Evolutionary conservation across 2,329 filamentous ascomycete species (phyloP), one percentile per base, ranked within the genome.

Genomic region (Falciphora oryzae): DNA sequence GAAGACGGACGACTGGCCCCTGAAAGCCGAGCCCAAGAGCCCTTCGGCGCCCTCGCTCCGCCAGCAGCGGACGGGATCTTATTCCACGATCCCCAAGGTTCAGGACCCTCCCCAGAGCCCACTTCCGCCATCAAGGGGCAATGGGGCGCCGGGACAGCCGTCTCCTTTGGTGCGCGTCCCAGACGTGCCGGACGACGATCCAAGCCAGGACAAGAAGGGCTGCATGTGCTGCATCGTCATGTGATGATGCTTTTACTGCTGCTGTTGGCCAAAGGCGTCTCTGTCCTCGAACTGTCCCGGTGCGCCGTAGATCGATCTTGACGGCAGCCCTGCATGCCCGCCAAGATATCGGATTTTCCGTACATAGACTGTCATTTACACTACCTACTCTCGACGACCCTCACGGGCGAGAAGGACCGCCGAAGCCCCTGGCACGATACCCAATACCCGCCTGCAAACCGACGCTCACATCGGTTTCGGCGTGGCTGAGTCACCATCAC

Each of bases 211-310:
- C 70, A 81, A 86, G 70, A 84, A 81, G 68, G 83, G 85, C 14
- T 89, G 89, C 69, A 87, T 85, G 65, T 90, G 89, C 75, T 93
- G 90, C 75, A 80, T 91, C 67, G 83, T 93, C 69, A 92, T 92
- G 90, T 92, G 80, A 85, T 69, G 38, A 38, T 44, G 32, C 38
- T 44, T 3, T 2, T 18, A 7, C 44, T 53, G 44, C 44, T n/a
- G 6, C n/a, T 53, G 10, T n/a, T 53, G 18, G 6, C 10, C n/a
- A 10, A 53, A 53, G 22, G n/a, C 6, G 44, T 53, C 44, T n/a
- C 44, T 25, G 22, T 53, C 22, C n/a, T 50, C 44, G 44, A 53
- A 25, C 18, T 25, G 18, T 6, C 38, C 44, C 44, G 18, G 6
- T 6, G 7, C 44, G 44, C 22, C 44, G 44, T 22, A 22, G 22